Evolutionary conservation across 768 basidiomycete species (phyloP), one percentile per base, ranked within the genome.

Genomic region (Podaxis sp.): DNA sequence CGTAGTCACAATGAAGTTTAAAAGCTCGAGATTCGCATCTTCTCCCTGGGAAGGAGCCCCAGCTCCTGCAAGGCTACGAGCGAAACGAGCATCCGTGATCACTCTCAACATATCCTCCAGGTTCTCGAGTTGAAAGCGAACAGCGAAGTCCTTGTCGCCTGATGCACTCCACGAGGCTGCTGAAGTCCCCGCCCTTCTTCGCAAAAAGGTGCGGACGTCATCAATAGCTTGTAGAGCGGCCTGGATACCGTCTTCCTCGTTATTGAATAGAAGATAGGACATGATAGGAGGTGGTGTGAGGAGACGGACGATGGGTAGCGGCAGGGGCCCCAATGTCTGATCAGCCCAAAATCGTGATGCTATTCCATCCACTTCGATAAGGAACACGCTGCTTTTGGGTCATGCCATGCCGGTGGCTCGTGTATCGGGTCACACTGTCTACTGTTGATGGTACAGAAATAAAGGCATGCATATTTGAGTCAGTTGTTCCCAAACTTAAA

Each of bases 21-120:
- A 50, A 2, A 40, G 25, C 27, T 23, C 59, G 1, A 53, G 16
- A 37, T 54, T 54, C 42, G 42, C 5, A 18, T 18, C 18, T 1
- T 5, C 16, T 18, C 42, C 14, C 3, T 5, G 42, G n/a, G 14
- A 18, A 44, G 16, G n/a, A 1, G 14, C 42, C n/a, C 42, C 42
- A 13, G 3, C 21, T 5, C 16, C 47, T 14, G 46, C 44, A 7
- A 61, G 23, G 7, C 3, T 27, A 23, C 59, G 52, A 28, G 59
- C 59, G 27, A 36, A 55, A 10, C 35, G 59, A n/a, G 32, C 44
- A 21, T 61, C 59, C 16, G 42, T 54, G 32, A 61, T 48, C 16
- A 53, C 52, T 27, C 44, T 35, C 23, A 61, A 27, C 52, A 37
- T 61, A 27, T 36, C 52, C 44, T 55, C 52, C 36, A 48, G 28